Percentiles rank a stretch among this genome's conserved stretches.
Evolutionary conservation across 2,329 filamentous ascomycete genomes (phyloP).

Genomic region (Pyricularia sp.): DNA sequence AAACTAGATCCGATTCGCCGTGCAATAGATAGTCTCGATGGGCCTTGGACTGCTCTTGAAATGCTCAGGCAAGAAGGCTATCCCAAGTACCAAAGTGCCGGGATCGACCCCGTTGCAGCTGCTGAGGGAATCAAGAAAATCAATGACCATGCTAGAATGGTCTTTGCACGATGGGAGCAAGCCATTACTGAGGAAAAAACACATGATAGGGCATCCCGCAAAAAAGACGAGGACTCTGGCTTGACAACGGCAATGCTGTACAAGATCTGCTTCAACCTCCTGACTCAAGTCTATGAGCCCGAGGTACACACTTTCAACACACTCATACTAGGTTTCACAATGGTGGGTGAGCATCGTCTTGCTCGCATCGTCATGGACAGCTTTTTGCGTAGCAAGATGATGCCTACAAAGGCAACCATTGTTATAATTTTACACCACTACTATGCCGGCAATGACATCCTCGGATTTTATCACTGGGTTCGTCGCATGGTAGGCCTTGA

Average conservation of each 20-base stretch:
- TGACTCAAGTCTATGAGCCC: constrained; percentile 47
- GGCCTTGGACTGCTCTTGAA: constrained; percentile 17
- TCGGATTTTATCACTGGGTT: constrained; percentile 30
- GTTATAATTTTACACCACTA: constrained; percentile 38
- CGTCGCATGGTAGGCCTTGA: constrained; percentile 32
- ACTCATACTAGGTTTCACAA: constrained; percentile 53
- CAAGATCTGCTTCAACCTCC: constrained; percentile 53
- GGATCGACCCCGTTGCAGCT: constrained; percentile 10
- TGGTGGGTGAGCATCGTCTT: constrained; percentile 33
- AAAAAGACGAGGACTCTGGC: neutral
- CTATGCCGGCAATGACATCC: constrained; percentile 24
- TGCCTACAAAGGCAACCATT: constrained; percentile 35
- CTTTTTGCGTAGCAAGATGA: constrained; percentile 31
- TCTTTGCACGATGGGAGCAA: constrained; percentile 15
- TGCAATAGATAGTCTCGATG: constrained; percentile 16
- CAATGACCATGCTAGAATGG: constrained; percentile 12
- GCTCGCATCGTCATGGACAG: constrained; percentile 39
- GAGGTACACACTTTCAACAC: constrained; percentile 59
- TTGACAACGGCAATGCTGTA: constrained; percentile 6
- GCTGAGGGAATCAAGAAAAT: constrained; percentile 10
- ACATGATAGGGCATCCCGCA: neutral
- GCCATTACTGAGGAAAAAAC: neutral
- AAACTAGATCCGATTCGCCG: constrained; percentile 9
- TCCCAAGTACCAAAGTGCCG: constrained; percentile 16
- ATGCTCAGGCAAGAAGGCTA: constrained; percentile 21